These are phyloP conservation scores for Stentor roeselii DNA, from an alignment of 73 alveolate genomes.

Conservation along the genomic window DNA sequence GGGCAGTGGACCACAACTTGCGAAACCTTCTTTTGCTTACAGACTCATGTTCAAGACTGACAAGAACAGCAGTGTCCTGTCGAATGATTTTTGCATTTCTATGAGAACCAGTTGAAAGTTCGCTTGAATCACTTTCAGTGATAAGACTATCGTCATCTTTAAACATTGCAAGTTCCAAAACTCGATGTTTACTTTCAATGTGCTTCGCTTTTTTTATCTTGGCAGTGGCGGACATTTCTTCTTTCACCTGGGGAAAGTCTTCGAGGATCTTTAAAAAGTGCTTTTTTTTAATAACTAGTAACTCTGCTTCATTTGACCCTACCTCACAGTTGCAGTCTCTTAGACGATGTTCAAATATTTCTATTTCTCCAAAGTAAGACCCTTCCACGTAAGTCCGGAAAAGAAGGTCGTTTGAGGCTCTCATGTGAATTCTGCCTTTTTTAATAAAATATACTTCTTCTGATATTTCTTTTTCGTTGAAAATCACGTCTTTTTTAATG, in stretches of 20 bases:
- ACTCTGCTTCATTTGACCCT: not conserved
- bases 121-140: too few relatives aligned
- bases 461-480: constrained; percentile 32
- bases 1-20: too few relatives aligned
- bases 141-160: too few relatives aligned
- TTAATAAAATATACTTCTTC: constrained; percentile 36
- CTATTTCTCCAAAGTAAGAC: constrained; percentile 19
- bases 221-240: not conserved
- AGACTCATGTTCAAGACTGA: too few relatives aligned
- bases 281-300: not conserved
- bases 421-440: constrained; percentile 41
- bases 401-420: not conserved
- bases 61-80: too few relatives aligned
- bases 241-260: not conserved
- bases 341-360: not conserved
- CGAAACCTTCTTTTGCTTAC: too few relatives aligned
- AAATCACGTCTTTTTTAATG: constrained; percentile 36
- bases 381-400: not conserved
- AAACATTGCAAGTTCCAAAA: too few relatives aligned
- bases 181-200: not conserved
- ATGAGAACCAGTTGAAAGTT: too few relatives aligned
- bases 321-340: not conserved
- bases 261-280: not conserved
- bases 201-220: not conserved
- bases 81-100: too few relatives aligned